Evolutionary conservation across 768 basidiomycete species (phyloP), one percentile per base, ranked within the genome.

Genomic region (Kwoniella sp.): DNA sequence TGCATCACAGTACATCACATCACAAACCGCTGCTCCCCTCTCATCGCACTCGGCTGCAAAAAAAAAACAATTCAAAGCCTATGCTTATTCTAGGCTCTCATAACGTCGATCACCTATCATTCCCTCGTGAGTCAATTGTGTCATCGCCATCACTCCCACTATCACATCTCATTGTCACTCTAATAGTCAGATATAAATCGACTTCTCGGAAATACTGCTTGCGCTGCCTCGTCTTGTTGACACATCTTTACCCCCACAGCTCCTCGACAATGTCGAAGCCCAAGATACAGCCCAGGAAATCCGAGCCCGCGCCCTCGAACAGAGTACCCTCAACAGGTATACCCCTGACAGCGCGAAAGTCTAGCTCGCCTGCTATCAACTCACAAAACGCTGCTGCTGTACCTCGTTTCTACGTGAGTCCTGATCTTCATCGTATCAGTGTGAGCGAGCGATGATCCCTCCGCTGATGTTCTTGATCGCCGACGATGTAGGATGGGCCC

Each of bases 401-500:
- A 15, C 57, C 69, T 22, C 72, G 68, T 26, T 76, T 76, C 69
- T 76, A 76, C 26, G 74, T 76, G 56, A 63, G 71, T 67, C 1
- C 27, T 36, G 7, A 33, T 33, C 33, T 33, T 33, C 33, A 33
- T n/a, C 22, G 10, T 37, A 33, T 24, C 48, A 25, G 6, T n/a
- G 7, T 17, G n/a, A n/a, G n/a, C n/a, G n/a, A n/a, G n/a, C 15
- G 19, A 15, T 25, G 10, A 15, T 29, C 17, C 4, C 15, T 22
- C 27, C 30, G 15, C 67, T 64, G 37, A 61, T 26, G 26, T 9
- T 22, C 47, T 46, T 53, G 27, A 55, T 29, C n/a, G 29, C 40
- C 33, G 17, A 9, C 3, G 12, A 6, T 53, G 19, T 46, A 77
- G 74, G 64, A 77, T 58, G 74, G 74, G 17, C 72, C 72, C 2